A percentile compares a stretch with the other conserved stretches of the same genome.
Evolutionary conservation across 345 rosid species (phyloP).

Genomic region (Odontarrhena argentea): DNA sequence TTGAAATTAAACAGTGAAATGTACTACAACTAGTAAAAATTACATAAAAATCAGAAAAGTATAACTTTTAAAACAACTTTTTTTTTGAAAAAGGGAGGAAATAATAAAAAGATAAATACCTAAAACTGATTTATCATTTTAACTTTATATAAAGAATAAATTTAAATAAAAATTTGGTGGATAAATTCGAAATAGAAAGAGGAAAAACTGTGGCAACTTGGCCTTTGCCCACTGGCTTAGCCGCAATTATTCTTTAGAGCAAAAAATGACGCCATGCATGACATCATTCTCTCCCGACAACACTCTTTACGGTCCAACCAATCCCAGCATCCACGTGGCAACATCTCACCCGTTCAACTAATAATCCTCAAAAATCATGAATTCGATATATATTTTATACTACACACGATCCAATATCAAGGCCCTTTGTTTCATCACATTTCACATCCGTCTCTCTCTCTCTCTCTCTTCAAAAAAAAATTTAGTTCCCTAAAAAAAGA

Average conservation of each 20-base stretch:
- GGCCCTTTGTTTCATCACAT: constrained; percentile 37
- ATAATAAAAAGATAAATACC: background rate
- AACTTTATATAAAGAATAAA: background rate
- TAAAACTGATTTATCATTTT: background rate
- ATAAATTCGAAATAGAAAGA: constrained; percentile 14
- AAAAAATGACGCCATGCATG: constrained; percentile 51
- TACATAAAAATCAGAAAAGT: too few relatives aligned
- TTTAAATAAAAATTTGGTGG: background rate
- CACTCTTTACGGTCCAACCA: constrained; percentile 44
- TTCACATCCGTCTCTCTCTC: constrained; percentile 32
- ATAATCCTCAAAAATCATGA: background rate
- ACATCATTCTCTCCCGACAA: constrained; percentile 61
- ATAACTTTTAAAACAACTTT: too few relatives aligned
- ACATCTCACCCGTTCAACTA: constrained; percentile 46
- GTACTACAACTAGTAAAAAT: too few relatives aligned
- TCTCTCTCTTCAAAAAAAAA: background rate
- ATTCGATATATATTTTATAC: constrained; percentile 39
- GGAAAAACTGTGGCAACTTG: constrained; percentile 42
- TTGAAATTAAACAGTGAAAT: too few relatives aligned
- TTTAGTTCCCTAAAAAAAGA: background rate
- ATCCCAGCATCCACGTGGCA: constrained; percentile 53
- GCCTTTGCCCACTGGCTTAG: constrained; percentile 48
- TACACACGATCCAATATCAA: constrained; percentile 36
- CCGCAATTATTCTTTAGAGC: constrained; percentile 44
- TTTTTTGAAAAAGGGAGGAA: too few relatives aligned